Evolutionary conservation across 1,284 basidiomycete species (phyloP).

Genomic region (Pseudozyma hubeiensis): DNA sequence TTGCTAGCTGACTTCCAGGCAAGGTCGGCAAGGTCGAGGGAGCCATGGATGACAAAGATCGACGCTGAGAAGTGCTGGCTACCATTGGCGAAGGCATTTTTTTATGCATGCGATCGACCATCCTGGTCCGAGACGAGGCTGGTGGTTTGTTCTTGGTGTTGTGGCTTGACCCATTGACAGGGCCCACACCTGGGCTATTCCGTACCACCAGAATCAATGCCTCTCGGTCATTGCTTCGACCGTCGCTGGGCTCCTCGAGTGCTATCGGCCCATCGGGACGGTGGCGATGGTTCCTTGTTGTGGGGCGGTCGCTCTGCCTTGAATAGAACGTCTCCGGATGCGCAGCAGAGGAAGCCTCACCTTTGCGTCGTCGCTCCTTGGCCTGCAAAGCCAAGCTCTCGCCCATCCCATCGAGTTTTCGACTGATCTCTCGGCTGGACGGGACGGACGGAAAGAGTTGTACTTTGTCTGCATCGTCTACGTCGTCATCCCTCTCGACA

Average conservation of each 20-base stretch:
- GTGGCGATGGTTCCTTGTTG: background rate
- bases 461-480: background rate
- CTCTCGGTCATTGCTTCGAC: background rate
- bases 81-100: background rate
- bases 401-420: background rate
- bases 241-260: conserved; percentile 14
- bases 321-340: conserved; percentile 9
- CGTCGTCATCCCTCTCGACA: conserved; percentile 12
- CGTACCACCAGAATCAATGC: background rate
- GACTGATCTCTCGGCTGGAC: background rate
- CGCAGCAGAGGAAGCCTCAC: background rate
- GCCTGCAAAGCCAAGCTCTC: conserved; percentile 17
- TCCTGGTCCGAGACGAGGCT: background rate
- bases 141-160: background rate
- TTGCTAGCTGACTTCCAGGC: background rate
- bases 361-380: conserved; percentile 11
- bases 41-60: background rate
- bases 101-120: conserved; percentile 21
- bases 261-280: conserved; percentile 14
- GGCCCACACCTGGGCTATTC: background rate
- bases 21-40: background rate
- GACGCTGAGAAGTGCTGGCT: background rate
- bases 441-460: background rate
- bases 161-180: background rate
- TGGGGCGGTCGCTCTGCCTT: background rate